phyloP scores from a whole-genome alignment of 495 filamentous ascomycete genomes.

The Aspergillus sparsus region DNA sequence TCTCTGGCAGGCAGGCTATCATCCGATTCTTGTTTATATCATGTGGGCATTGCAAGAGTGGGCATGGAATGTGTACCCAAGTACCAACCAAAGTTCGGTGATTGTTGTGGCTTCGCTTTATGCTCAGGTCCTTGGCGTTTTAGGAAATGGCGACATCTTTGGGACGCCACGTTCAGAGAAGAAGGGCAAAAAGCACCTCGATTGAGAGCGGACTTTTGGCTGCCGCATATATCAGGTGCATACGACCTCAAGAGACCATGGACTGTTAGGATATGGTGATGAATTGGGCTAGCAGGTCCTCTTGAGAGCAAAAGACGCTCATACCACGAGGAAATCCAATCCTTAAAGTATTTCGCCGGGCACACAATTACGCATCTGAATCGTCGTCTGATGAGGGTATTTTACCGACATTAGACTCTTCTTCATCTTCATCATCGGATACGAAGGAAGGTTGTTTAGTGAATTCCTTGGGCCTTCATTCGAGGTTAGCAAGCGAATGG shows the following conservation, averaged over 20 bases:
- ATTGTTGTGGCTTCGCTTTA: constrained; percentile 73
- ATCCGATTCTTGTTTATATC: constrained; percentile 68
- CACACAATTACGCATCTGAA: constrained; percentile 38
- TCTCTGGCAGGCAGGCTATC: constrained; percentile 76
- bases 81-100: constrained; percentile 74
- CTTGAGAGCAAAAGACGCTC: background rate
- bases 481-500: constrained; percentile 20
- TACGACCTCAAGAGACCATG: background rate
- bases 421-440: constrained; percentile 57
- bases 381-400: constrained; percentile 79
- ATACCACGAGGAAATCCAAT: background rate
- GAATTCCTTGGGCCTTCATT: constrained; percentile 76
- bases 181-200: constrained; percentile 25
- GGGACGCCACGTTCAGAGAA: constrained; percentile 18
- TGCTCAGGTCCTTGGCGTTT: constrained; percentile 56
- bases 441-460: constrained; percentile 52
- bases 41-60: constrained; percentile 88
- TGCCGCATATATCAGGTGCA: background rate
- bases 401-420: constrained; percentile 75
- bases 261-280: background rate
- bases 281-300: background rate
- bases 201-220: constrained; percentile 20
- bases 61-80: constrained; percentile 98
- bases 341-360: too few relatives aligned
- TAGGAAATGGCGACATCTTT: constrained; percentile 28